These are phyloP conservation scores for Mycena indigotica DNA, from an alignment of 768 basidiomycete genomes.

Conservation along the genomic window DNA sequence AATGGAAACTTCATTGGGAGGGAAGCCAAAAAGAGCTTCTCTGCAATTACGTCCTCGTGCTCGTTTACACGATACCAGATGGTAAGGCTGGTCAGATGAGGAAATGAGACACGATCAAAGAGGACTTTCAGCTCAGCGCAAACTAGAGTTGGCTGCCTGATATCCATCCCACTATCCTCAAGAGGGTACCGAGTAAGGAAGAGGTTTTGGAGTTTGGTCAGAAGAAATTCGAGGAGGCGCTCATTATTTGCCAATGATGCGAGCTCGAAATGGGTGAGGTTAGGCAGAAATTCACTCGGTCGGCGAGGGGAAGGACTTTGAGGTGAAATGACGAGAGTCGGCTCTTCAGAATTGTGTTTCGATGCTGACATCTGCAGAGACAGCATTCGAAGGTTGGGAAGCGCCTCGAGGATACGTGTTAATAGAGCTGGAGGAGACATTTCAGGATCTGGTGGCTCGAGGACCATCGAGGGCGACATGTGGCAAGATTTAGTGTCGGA, in stretches of 20 bases:
- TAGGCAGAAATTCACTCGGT: not conserved
- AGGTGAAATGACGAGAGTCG: not conserved
- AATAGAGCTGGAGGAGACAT: not conserved
- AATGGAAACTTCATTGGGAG: not conserved
- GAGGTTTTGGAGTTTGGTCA: not conserved
- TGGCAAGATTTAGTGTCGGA: no score
- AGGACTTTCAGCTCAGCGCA: not conserved
- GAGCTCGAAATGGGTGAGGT: not conserved
- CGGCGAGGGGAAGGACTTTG: not conserved
- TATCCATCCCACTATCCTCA: not conserved
- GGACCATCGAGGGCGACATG: not conserved
- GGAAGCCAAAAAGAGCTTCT: not conserved
- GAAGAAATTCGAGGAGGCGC: not conserved
- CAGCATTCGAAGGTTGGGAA: not conserved
- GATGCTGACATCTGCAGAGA: not conserved
- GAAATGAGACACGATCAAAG: not conserved
- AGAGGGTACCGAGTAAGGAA: not conserved
- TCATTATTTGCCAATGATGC: not conserved
- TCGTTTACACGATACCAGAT: not conserved
- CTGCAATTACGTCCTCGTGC: not conserved
- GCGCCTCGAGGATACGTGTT: not conserved
- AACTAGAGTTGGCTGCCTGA: not conserved
- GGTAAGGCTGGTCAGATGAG: not conserved
- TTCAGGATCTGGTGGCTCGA: not conserved
- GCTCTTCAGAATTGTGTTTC: not conserved